phyloP scores from a whole-genome alignment of 2,329 filamentous ascomycete species.

The Scedosporium apiospermum region DNA sequence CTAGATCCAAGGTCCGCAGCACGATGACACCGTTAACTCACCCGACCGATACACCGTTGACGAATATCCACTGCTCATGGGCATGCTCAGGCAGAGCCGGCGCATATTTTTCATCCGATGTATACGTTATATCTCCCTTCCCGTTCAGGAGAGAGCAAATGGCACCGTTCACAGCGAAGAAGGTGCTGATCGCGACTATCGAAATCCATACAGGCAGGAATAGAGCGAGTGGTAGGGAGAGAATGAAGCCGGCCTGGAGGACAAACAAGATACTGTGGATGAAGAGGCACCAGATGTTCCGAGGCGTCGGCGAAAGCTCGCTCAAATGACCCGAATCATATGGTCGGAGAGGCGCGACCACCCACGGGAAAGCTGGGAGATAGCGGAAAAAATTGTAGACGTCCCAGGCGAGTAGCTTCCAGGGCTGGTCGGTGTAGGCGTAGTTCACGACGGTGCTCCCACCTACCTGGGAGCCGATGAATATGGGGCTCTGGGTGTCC shows the following conservation, averaged over 20 bases:
- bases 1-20: neutral
- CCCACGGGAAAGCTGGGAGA: conserved; percentile 46
- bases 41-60: conserved; percentile 63
- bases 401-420: conserved; percentile 40
- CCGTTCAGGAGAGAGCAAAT: conserved; percentile 44
- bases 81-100: conserved; percentile 37
- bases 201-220: conserved; percentile 41
- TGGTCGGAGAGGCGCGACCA: conserved; percentile 49
- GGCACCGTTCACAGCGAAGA: conserved; percentile 38
- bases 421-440: conserved; percentile 48
- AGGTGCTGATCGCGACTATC: conserved; percentile 26
- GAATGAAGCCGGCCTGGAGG: conserved; percentile 50
- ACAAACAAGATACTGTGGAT: conserved; percentile 50
- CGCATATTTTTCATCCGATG: conserved; percentile 44
- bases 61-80: conserved; percentile 68
- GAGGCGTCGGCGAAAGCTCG: conserved; percentile 50
- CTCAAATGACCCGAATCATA: conserved; percentile 44
- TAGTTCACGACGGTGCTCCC: conserved; percentile 49
- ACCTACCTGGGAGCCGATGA: conserved; percentile 50
- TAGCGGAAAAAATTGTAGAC: conserved; percentile 46
- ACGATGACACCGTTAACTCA: conserved; percentile 24
- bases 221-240: conserved; percentile 43
- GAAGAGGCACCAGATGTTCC: conserved; percentile 47
- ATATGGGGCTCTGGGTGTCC: conserved; percentile 29
- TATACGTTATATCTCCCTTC: conserved; percentile 36